Evolutionary conservation across 192 early-diverging fungal genomes (phyloP), one percentile per base, ranked within the genome.

Genomic region (Linnemannia hyalina): DNA sequence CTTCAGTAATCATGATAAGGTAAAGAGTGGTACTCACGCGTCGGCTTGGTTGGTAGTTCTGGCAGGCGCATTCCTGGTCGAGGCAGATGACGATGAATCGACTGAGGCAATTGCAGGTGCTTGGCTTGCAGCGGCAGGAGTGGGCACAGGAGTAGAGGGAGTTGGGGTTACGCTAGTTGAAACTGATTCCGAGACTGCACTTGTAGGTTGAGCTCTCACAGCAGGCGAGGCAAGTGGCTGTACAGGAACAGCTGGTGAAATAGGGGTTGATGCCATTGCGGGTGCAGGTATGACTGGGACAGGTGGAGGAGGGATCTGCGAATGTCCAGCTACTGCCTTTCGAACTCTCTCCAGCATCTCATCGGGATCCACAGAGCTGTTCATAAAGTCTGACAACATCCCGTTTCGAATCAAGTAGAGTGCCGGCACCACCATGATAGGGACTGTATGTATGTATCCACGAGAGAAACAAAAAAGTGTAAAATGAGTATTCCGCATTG

Each of bases 381-480:
- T 86, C 76, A 86, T 80, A 52, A 86, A 86, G 52, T 86, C 84
- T 18, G 80, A 32, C 76, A 86, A 75, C 26, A 86, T 75, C 36
- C 80, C 80, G 49, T 86, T 86, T 13, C 84, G 49, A 73, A 86
- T 86, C 4, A 86, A 70, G 49, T 86, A 86, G 0, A 86, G 72
- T 15, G 84, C 69, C 10, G 84, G 84, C 5, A 86, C 84, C 20
- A 77, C 63, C 84, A 86, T 78, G 47, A 86, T 55, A 4, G 84
- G 84, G n/a, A 81, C 84, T 86, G 73, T 42, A 52, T 86, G 73
- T 42, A 52, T 52, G 18, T 22, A 52, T 20, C 18, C 20, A 6
- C 3, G 22, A 8, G 41, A 63, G 10, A 29, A 77, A 63, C 29
- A 41, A 7, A 0, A 35, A 8, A 29, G 18, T 35, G 13, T 7